Percentiles rank a stretch among this genome's conserved stretches.
These are phyloP conservation scores for Conticribra guillardii DNA, from an alignment of 108 stramenopile genomes.

Conservation along the genomic window DNA sequence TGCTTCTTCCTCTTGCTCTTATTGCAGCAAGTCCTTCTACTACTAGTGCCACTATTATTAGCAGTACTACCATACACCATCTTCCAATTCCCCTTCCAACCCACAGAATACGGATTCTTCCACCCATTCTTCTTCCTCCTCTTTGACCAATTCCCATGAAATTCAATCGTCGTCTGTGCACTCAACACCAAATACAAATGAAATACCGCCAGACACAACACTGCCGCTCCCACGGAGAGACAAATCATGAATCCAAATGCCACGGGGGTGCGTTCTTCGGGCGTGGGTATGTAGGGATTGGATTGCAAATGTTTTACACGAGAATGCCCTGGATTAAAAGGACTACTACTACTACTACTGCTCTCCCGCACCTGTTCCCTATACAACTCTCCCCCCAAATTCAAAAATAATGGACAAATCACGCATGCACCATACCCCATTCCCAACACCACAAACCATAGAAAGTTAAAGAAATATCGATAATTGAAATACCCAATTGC, in stretches of 20 bases:
- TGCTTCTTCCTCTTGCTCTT: slow-evolving; percentile 14
- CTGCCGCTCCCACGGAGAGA: slow-evolving; percentile 76
- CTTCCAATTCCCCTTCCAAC: slow-evolving; percentile 75
- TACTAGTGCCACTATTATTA: too few relatives aligned
- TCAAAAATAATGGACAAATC: slow-evolving; percentile 64
- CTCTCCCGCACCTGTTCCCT: slow-evolving; percentile 50
- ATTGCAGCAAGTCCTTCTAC: slow-evolving; percentile 5
- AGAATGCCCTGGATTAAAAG: too few relatives aligned
- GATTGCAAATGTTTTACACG: slow-evolving; percentile 41
- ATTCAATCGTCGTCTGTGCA: slow-evolving; percentile 92
- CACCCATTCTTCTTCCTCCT: slow-evolving; percentile 48
- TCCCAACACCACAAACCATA: slow-evolving; percentile 71
- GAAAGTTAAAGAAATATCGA: slow-evolving; percentile 96
- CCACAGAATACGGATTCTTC: slow-evolving; percentile 82
- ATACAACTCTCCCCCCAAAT: slow-evolving; percentile 46
- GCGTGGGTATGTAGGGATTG: slow-evolving; percentile 66
- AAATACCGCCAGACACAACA: slow-evolving; percentile 72
- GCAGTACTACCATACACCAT: slow-evolving; percentile 89
- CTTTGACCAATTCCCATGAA: slow-evolving; percentile 79
- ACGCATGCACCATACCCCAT: slow-evolving; percentile 76
- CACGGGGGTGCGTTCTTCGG: slow-evolving; percentile 63
- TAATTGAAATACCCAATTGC: slow-evolving; percentile 97
- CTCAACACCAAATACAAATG: slow-evolving; percentile 78
- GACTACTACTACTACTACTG: slow-evolving; percentile 3
- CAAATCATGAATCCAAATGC: slow-evolving; percentile 86